Evolutionary conservation across 352 stramenopile genomes (phyloP), one percentile per base, ranked within the genome.

Genomic region (Globisporangium cystogenes): DNA sequence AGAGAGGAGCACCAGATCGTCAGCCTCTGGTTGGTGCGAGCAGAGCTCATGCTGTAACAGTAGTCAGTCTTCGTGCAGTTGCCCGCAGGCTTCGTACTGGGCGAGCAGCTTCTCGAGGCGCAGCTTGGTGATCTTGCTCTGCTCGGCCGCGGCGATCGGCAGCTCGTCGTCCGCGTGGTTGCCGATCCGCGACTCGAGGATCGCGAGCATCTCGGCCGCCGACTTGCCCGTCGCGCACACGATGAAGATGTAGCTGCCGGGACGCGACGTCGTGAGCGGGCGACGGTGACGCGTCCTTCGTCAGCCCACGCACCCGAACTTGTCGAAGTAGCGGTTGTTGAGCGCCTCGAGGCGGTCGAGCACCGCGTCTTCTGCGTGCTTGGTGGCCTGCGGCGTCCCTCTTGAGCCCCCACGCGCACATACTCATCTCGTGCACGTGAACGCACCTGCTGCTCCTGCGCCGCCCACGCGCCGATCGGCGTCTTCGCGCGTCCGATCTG

Each of bases 101-200:
- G 74, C 56, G 42, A 87, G 59, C 33, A 91, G 52, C 53, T 91
- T 91, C 41, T 66, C 49, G 21, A 90, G 70, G 8, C 78, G 76
- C 36, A 90, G 68, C 55, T 84, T 85, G 24, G 78, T 81, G 61
- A 89, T 90, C 64, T 90, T 90, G 72, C 69, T 82, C 56, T 91
- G 81, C 61, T 91, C 81, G 12, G 48, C 63, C 4, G 78, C 76
- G 8, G 81, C 81, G 23, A 88, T 64, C n/a, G 59, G 36, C 6
- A 91, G 64, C 59, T 91, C 81, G 1, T 62, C 53, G 36, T 76
- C 70, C 0, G 56, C 23, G 16, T 44, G 62, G 55, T 88, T 87
- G 31, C 45, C 53, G 14, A 87, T 53, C 1, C 81, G 72, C 7
- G 67, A 74, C 55, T 90, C 65, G 15, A 92, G 57, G 55, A 92